Evolutionary conservation across 1,139 yeast genomes (phyloP).

Genomic region (Nakaseomyces bracarensis): DNA sequence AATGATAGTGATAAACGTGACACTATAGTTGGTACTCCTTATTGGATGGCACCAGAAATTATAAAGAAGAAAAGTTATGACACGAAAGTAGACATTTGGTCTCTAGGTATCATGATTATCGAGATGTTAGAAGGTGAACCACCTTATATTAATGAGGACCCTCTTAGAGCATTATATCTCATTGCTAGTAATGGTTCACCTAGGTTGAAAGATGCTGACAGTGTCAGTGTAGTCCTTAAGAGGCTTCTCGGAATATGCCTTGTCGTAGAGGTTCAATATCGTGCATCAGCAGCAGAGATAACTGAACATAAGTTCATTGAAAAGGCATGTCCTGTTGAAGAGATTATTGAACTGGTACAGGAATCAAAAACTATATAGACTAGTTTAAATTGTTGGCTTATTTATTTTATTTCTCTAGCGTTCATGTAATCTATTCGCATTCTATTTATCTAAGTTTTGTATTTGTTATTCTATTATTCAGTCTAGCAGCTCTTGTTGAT

Average conservation of each 20-base stretch:
- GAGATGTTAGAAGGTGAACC: constrained; percentile 99
- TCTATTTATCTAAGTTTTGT: not conserved
- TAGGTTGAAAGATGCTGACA: constrained; percentile 79
- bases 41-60: constrained; percentile 99
- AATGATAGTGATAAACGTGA: constrained; percentile 90
- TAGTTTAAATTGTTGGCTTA: not conserved
- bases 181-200: constrained; percentile 98
- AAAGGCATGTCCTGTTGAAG: constrained; percentile 6
- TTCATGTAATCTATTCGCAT: not conserved
- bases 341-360: not conserved
- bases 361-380: not conserved
- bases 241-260: constrained; percentile 84
- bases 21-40: constrained; percentile 98
- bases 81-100: constrained; percentile 97
- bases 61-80: constrained; percentile 95
- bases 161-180: constrained; percentile 74
- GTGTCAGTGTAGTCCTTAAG: constrained; percentile 68
- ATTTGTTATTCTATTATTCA: not conserved
- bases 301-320: constrained; percentile 68
- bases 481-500: constrained; percentile 1
- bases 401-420: not conserved
- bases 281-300: constrained; percentile 86
- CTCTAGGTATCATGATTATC: constrained; percentile 94
- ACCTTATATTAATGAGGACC: constrained; percentile 94
- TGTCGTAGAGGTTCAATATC: constrained; percentile 87